Evolutionary conservation across 805 yeast genomes (phyloP).

Genomic region (Ogataea populi-albae): DNA sequence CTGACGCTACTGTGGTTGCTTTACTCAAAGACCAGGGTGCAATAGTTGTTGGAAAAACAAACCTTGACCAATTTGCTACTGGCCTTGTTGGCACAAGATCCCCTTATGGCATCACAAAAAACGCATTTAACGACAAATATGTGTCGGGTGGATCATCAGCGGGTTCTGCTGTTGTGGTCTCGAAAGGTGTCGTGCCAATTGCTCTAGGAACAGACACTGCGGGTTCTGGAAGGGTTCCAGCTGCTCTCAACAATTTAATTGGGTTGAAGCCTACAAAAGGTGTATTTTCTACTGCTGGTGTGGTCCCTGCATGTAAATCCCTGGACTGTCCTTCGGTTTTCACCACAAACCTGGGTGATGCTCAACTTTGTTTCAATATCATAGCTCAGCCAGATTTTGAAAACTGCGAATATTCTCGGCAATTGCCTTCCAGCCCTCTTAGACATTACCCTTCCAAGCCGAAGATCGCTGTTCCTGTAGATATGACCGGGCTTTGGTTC

Average conservation of each 20-base stretch:
- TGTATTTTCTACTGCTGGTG: conserved; percentile 79
- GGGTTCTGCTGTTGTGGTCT: conserved; percentile 92
- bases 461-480: conserved; percentile 72
- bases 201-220: conserved; percentile 97
- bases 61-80: conserved; percentile 95
- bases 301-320: conserved; percentile 96
- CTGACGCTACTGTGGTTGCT: conserved; percentile 73
- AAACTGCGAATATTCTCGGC: conserved; percentile 77
- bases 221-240: conserved; percentile 97
- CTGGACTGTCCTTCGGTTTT: conserved; percentile 90
- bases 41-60: conserved; percentile 88
- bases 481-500: conserved; percentile 61
- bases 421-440: conserved; percentile 64
- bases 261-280: conserved; percentile 95
- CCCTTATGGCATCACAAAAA: conserved; percentile 88
- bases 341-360: conserved; percentile 73
- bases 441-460: conserved; percentile 57
- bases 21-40: conserved; percentile 88
- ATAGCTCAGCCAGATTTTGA: conserved; percentile 68
- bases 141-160: conserved; percentile 96
- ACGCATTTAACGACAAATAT: conserved; percentile 70
- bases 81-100: conserved; percentile 95
- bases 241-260: conserved; percentile 84
- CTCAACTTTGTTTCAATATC: conserved; percentile 69
- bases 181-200: conserved; percentile 84